Evolutionary conservation across 257 asterid species (phyloP).

Genomic region (Solanum chmielewskii): DNA sequence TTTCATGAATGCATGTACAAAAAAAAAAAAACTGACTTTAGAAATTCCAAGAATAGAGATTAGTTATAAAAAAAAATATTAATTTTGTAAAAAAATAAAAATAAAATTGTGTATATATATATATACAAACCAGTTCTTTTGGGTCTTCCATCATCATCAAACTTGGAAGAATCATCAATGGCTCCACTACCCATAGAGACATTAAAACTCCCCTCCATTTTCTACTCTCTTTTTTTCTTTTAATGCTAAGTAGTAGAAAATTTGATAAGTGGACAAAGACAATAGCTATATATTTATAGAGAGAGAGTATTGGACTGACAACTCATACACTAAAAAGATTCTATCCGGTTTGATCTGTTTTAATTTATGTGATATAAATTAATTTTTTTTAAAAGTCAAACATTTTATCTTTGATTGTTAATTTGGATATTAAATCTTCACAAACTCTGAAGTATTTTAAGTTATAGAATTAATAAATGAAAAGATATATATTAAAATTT

Average conservation of each 20-base stretch:
- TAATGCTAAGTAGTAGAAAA: neutral
- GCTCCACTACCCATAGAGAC: slow-evolving; percentile 5
- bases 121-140: slow-evolving; percentile 23
- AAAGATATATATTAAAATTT: no score
- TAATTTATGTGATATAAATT: neutral
- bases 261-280: neutral
- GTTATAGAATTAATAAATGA: no score
- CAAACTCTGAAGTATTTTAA: no score
- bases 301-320: neutral
- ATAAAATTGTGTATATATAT: neutral
- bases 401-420: no score
- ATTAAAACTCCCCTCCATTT: slow-evolving; percentile 3
- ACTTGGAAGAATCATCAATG: slow-evolving; percentile 10
- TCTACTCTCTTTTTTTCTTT: neutral
- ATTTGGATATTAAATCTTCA: no score
- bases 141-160: slow-evolving; percentile 21
- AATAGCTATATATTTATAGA: neutral
- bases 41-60: neutral
- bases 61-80: neutral
- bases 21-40: neutral
- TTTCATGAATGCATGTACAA: neutral
- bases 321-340: neutral
- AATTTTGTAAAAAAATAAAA: no score
- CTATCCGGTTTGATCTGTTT: rapidly evolving
- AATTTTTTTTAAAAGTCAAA: neutral